Conservation (phyloP, 805 yeast genomes). For the Myxozyma geophila region DNA sequence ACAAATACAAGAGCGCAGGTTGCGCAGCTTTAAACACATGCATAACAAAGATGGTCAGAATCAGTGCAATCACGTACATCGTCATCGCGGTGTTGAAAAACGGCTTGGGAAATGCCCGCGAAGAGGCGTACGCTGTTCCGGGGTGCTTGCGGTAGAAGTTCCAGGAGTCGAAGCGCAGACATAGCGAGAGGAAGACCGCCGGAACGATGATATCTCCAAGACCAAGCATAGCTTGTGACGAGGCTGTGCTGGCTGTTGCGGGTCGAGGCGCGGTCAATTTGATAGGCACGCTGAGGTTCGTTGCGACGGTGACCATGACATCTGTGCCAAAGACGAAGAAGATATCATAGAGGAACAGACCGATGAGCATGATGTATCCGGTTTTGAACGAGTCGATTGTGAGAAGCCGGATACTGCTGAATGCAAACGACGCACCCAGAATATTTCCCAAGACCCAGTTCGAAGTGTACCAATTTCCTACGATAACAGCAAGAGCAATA, state of each 20-base stretch:
- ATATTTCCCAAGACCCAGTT: constrained; percentile 57
- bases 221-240: constrained; percentile 52
- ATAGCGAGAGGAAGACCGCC: constrained; percentile 57
- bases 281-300: constrained; percentile 58
- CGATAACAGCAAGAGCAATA: constrained; percentile 33
- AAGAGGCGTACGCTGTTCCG: constrained; percentile 38
- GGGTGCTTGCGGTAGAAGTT: constrained; percentile 46
- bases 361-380: constrained; percentile 52
- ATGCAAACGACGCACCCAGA: constrained; percentile 50
- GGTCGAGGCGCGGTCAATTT: constrained; percentile 54
- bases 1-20: constrained; percentile 69
- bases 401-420: constrained; percentile 50
- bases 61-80: constrained; percentile 56
- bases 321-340: constrained; percentile 68
- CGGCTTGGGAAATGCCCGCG: constrained; percentile 47
- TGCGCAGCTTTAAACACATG: constrained; percentile 55
- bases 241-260: constrained; percentile 16
- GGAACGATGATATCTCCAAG: constrained; percentile 71
- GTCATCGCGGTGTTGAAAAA: constrained; percentile 55
- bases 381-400: constrained; percentile 53
- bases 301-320: constrained; percentile 67
- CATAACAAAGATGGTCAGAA: constrained; percentile 50
- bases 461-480: constrained; percentile 39
- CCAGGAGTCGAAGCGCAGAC: constrained; percentile 59
- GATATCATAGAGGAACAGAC: constrained; percentile 64